A percentile compares a stretch with the other conserved stretches of the same genome.
phyloP scores from a whole-genome alignment of 2,329 filamentous ascomycete genomes.

The Lizonia empirigonia region DNA sequence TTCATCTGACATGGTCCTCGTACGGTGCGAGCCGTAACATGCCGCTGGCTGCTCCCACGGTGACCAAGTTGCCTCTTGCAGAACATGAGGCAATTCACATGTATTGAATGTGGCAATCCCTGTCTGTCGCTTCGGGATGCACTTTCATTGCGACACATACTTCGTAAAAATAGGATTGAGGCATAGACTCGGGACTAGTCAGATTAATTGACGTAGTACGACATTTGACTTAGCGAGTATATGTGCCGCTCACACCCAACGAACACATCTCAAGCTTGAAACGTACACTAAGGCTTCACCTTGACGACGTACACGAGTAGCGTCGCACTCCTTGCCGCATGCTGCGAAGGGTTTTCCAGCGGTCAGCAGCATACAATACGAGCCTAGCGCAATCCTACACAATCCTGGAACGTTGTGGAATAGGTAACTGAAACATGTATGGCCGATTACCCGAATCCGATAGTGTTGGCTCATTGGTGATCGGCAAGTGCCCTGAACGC shows the following conservation, averaged over 20 bases:
- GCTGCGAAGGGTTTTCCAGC: conserved; percentile 8
- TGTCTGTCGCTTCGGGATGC: conserved; percentile 12
- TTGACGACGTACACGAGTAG: conserved; percentile 2
- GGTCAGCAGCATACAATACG: neutral
- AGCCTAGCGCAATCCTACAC: conserved; percentile 19
- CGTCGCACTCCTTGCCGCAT: conserved; percentile 7
- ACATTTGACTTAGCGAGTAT: conserved; percentile 7
- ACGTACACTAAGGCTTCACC: neutral
- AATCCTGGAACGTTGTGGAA: conserved; percentile 14
- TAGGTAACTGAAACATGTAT: conserved; percentile 20
- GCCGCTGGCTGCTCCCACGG: conserved; percentile 4
- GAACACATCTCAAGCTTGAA: neutral
- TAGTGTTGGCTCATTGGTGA: conserved; percentile 14
- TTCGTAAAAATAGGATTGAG: conserved; percentile 14
- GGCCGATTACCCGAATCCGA: conserved; percentile 17
- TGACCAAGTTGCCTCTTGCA: conserved; percentile 1
- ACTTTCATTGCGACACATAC: conserved; percentile 16
- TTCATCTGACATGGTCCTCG: neutral
- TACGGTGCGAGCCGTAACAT: neutral
- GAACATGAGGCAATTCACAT: conserved; percentile 3
- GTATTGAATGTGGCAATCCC: conserved; percentile 8
- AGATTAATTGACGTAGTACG: conserved; percentile 16
- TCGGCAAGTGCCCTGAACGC: conserved; percentile 15
- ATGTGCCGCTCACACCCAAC: conserved; percentile 3
- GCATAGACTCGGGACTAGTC: conserved; percentile 16